Base-by-base conservation (phyloP, 2,329 filamentous ascomycete species). In the Tolypocladium capitatum region DNA sequence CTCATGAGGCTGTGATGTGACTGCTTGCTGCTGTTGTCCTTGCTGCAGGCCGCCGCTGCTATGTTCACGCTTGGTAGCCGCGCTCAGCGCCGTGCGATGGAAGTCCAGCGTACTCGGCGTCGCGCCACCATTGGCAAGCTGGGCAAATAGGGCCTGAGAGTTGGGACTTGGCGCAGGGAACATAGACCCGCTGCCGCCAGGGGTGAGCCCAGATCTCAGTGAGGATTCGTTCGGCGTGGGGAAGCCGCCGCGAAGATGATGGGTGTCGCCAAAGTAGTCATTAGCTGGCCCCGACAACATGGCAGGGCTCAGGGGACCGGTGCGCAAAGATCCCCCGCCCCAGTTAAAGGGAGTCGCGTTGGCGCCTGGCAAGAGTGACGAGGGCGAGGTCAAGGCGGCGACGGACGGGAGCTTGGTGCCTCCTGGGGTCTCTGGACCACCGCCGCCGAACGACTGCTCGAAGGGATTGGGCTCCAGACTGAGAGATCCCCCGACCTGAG, bases 191-290 rank as follows among this genome's bases (percentile, higher is more conserved):
- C 90, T 89, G 55, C 91, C 91, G 51, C 92, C 92, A 44, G 92
- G 92, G 46, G 92, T 97, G 55, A 97, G 69, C 48, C 92, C 92
- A 51, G 89, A 92, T 51, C 92, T 78, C 46, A 97, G 71, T 3
- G 88, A 94, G 8, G 91, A 97, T 68, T 98, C 92, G 78, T 96
- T 96, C 1, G 91, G 91, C 4, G 92, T 97, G 5, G 89, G 87
- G 61, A 95, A 95, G 47, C 86, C 86, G 57, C 88, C 82, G 54
- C 86, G 80, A 53, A 94, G 73, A 50, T 79, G 84, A 61, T 83
- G 80, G 18, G 82, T 83, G 59, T 94, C 88, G 56, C 79, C 78
- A 62, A 96, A 95, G 68, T 96, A 97, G 63, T 96, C 89, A 63
- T 78, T 84, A 34, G 77, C 69, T 34, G 84, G 92, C 24, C 89